phyloP scores from a whole-genome alignment of 1,139 yeast genomes.

The Protomyces lactucae-debilis region DNA sequence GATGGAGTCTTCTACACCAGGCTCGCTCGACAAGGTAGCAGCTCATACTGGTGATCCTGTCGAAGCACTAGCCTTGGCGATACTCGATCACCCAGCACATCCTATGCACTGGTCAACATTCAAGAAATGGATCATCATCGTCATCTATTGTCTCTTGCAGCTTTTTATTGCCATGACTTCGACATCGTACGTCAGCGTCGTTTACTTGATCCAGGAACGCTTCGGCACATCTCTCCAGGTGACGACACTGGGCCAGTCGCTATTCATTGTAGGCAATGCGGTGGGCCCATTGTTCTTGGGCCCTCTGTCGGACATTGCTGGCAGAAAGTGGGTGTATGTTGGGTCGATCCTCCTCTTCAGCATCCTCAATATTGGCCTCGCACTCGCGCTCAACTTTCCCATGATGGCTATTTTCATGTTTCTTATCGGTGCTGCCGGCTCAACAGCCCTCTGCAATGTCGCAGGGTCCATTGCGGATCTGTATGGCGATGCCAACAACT shows the following conservation, averaged over 20 bases:
- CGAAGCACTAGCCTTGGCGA: background rate
- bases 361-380: slow-evolving; percentile 56
- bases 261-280: slow-evolving; percentile 76
- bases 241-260: slow-evolving; percentile 60
- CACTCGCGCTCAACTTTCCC: slow-evolving; percentile 49
- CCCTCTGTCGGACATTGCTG: slow-evolving; percentile 70
- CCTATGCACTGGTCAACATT: slow-evolving; percentile 25
- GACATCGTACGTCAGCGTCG: slow-evolving; percentile 19
- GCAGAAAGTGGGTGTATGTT: slow-evolving; percentile 44
- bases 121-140: slow-evolving; percentile 25
- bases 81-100: slow-evolving; percentile 25
- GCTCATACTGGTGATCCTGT: background rate
- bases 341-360: slow-evolving; percentile 50
- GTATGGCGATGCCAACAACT: slow-evolving; percentile 48
- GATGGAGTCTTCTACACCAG: too few species aligned
- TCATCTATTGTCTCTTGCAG: slow-evolving; percentile 17
- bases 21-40: background rate
- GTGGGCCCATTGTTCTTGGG: slow-evolving; percentile 79
- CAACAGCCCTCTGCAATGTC: slow-evolving; percentile 61
- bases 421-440: slow-evolving; percentile 61
- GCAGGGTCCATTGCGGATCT: slow-evolving; percentile 63
- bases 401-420: slow-evolving; percentile 57
- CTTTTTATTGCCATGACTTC: slow-evolving; percentile 21
- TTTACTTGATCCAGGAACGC: slow-evolving; percentile 33
- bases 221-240: slow-evolving; percentile 54